A percentile compares a stretch with the other conserved stretches of the same genome.
These are phyloP conservation scores for Cladosporium sp. DNA, from an alignment of 2,329 filamentous ascomycete species.

Conservation along the genomic window DNA sequence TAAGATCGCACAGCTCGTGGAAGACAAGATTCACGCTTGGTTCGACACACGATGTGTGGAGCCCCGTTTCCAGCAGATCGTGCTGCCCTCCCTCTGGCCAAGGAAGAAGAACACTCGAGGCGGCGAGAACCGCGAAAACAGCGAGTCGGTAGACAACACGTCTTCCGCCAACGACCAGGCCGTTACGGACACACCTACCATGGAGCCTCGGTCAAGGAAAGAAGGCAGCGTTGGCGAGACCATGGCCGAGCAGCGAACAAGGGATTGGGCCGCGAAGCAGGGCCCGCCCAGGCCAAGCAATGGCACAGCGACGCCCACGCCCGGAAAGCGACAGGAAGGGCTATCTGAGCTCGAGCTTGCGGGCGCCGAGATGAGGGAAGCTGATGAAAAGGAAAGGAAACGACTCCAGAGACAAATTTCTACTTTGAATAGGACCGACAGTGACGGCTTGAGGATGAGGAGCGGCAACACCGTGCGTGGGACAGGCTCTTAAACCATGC, in stretches of 20 bases:
- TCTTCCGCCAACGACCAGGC: constrained; percentile 13
- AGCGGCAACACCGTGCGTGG: constrained; percentile 2
- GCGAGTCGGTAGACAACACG: not conserved
- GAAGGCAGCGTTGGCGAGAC: constrained; percentile 18
- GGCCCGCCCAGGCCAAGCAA: constrained; percentile 6
- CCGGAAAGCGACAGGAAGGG: constrained; percentile 21
- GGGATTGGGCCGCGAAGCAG: constrained; percentile 29
- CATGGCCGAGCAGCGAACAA: constrained; percentile 29
- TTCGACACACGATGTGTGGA: constrained; percentile 83
- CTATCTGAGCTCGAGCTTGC: constrained; percentile 29
- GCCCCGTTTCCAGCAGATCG: constrained; percentile 80
- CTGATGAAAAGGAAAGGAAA: constrained; percentile 24
- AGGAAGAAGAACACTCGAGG: constrained; percentile 76
- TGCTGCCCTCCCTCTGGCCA: constrained; percentile 75
- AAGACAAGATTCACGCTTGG: constrained; percentile 74
- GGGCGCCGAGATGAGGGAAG: constrained; percentile 29
- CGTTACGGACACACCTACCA: constrained; percentile 11
- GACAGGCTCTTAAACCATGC: not conserved
- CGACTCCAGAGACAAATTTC: constrained; percentile 15
- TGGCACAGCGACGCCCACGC: constrained; percentile 5
- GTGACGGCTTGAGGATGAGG: constrained; percentile 10
- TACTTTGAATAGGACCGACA: constrained; percentile 2
- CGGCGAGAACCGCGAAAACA: constrained; percentile 45
- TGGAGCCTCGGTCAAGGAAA: constrained; percentile 15
- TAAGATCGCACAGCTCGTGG: constrained; percentile 79